Evolutionary conservation across 2,329 filamentous ascomycete genomes (phyloP).

Genomic region (Lachnellula cervina): DNA sequence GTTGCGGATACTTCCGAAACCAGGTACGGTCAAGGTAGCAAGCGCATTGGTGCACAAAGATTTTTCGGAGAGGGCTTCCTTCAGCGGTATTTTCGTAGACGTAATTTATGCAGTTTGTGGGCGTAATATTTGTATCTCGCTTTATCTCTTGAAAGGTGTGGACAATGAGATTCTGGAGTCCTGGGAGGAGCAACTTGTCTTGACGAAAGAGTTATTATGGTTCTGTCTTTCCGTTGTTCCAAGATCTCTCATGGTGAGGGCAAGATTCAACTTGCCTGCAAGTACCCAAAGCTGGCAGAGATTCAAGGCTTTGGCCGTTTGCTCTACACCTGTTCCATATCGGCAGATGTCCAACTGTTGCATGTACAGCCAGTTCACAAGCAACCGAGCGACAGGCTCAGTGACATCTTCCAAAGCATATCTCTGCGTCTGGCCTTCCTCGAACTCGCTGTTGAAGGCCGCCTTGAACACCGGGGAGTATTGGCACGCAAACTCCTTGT

Average conservation of each 20-base stretch:
- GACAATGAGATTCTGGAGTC: background rate
- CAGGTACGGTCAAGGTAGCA: no score
- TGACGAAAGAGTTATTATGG: no score
- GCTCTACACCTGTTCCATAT: background rate
- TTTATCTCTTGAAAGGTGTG: background rate
- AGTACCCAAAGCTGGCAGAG: conserved; percentile 2
- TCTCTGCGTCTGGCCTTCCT: conserved; percentile 3
- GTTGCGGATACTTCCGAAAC: background rate
- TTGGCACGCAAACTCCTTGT: conserved; percentile 7
- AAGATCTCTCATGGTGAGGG: no score
- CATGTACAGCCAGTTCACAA: conserved; percentile 6
- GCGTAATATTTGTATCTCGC: background rate
- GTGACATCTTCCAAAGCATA: conserved; percentile 4
- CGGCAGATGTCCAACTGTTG: background rate
- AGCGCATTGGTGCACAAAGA: background rate
- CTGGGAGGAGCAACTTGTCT: background rate
- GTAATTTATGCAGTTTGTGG: background rate
- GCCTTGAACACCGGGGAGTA: background rate
- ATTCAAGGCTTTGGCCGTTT: background rate
- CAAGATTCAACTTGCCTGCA: background rate
- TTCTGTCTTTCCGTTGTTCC: no score
- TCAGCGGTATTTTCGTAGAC: background rate
- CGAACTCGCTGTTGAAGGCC: conserved; percentile 5
- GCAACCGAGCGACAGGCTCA: background rate
- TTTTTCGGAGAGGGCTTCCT: background rate